Conservation (phyloP, 768 basidiomycete genomes). For the Auriculariales sp. region DNA sequence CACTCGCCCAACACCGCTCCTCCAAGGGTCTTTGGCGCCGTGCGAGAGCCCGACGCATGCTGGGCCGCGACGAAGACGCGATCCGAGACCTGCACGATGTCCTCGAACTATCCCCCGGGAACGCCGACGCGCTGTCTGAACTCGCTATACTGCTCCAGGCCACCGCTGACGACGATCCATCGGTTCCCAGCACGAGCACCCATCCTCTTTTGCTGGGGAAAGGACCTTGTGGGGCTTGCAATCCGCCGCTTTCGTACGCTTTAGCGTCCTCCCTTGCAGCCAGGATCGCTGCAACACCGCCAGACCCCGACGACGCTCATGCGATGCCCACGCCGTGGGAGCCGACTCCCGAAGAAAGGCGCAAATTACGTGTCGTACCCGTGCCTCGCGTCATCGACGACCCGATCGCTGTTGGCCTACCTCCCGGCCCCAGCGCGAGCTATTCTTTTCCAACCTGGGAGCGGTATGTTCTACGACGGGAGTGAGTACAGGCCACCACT, state of each 20-base stretch:
- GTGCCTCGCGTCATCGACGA: conserved; percentile 11
- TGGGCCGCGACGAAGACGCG: conserved; percentile 37
- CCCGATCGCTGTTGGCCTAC: conserved; percentile 15
- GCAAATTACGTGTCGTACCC: conserved; percentile 20
- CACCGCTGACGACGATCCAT: neutral
- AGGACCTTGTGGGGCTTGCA: too few species aligned
- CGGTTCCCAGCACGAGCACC: conserved; percentile 2
- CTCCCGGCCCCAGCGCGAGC: conserved; percentile 18
- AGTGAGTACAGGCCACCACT: too few species aligned
- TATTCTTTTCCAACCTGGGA: conserved; percentile 51
- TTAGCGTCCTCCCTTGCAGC: conserved; percentile 22
- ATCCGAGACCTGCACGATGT: conserved; percentile 43
- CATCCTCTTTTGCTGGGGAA: conserved; percentile 6
- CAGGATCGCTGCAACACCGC: conserved; percentile 16
- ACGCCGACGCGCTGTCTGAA: conserved; percentile 45
- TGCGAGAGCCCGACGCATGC: conserved; percentile 50
- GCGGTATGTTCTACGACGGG: too few species aligned
- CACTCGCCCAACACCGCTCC: conserved; percentile 48
- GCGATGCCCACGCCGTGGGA: conserved; percentile 7
- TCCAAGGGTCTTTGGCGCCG: conserved; percentile 59
- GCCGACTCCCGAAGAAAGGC: conserved; percentile 11
- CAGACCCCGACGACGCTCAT: conserved; percentile 4
- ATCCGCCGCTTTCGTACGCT: conserved; percentile 2
- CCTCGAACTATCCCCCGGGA: conserved; percentile 48
- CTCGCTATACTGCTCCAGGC: conserved; percentile 24